Evolutionary conservation across 2,329 filamentous ascomycete species (phyloP).

Genomic region (Tricladium varicosporioides): DNA sequence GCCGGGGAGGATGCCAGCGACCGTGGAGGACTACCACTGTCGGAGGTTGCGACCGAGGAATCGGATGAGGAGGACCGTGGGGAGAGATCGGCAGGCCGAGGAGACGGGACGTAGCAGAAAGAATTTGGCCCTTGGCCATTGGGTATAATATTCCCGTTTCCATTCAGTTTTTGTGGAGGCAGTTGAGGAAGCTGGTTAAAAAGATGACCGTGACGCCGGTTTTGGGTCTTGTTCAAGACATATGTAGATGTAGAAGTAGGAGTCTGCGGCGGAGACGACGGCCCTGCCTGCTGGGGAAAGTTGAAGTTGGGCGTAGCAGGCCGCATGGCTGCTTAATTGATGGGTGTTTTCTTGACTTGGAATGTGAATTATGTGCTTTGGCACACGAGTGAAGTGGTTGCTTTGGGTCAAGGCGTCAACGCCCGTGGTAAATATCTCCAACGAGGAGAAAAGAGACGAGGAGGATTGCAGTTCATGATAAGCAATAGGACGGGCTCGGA

Average conservation of each 20-base stretch:
- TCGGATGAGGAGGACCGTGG: slow-evolving; percentile 39
- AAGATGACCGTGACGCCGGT: slow-evolving; percentile 26
- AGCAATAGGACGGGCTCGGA: slow-evolving; percentile 22
- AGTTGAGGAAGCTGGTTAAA: slow-evolving; percentile 23
- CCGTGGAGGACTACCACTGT: slow-evolving; percentile 28
- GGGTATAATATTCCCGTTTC: slow-evolving; percentile 43
- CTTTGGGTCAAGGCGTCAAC: slow-evolving; percentile 32
- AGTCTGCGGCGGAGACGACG: slow-evolving; percentile 48
- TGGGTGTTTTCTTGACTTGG: slow-evolving; percentile 1
- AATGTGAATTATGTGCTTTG: slow-evolving; percentile 12
- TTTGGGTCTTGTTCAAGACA: slow-evolving; percentile 18
- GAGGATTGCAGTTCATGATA: slow-evolving; percentile 37
- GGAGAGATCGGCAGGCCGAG: slow-evolving; percentile 38
- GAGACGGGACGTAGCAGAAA: slow-evolving; percentile 36
- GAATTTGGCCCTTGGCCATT: slow-evolving; percentile 30
- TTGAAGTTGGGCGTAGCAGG: slow-evolving; percentile 44
- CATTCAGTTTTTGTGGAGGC: slow-evolving; percentile 32
- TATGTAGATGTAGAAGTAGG: slow-evolving; percentile 39
- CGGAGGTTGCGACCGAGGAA: slow-evolving; percentile 28
- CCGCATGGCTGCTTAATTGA: slow-evolving; percentile 34
- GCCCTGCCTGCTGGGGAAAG: slow-evolving; percentile 37
- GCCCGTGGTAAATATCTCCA: slow-evolving; percentile 35
- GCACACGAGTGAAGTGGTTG: slow-evolving; percentile 11
- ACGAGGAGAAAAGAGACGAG: slow-evolving; percentile 33
- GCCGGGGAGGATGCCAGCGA: slow-evolving; percentile 27